These are phyloP conservation scores for Aspergillus olivimuriae DNA, from an alignment of 495 filamentous ascomycete genomes.

Conservation along the genomic window DNA sequence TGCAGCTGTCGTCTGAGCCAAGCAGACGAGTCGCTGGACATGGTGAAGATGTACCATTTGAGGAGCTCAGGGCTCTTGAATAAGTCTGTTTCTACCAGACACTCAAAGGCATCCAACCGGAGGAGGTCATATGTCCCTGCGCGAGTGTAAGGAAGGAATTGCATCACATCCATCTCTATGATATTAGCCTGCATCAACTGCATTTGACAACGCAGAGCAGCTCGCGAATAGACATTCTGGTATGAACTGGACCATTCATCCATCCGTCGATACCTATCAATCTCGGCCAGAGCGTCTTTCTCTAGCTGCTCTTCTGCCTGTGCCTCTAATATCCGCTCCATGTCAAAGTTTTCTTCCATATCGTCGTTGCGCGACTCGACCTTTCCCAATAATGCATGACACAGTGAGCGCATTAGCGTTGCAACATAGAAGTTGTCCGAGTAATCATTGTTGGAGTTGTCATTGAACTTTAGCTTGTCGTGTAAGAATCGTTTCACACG, in stretches of 20 bases:
- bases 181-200: constrained; percentile 66
- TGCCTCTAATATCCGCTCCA: constrained; percentile 44
- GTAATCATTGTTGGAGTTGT: constrained; percentile 80
- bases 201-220: constrained; percentile 73
- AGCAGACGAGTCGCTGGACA: constrained; percentile 74
- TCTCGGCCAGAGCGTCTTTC: constrained; percentile 68
- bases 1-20: constrained; percentile 69
- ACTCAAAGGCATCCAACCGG: constrained; percentile 76
- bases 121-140: constrained; percentile 73
- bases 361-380: constrained; percentile 34
- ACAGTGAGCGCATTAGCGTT: constrained; percentile 70
- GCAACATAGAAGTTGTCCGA: constrained; percentile 87
- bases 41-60: constrained; percentile 60
- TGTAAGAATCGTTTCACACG: constrained; percentile 72
- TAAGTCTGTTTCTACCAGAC: constrained; percentile 71
- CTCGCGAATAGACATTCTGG: constrained; percentile 82
- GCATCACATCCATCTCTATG: constrained; percentile 51
- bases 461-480: constrained; percentile 85
- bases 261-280: constrained; percentile 84
- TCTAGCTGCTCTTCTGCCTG: constrained; percentile 58
- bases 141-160: constrained; percentile 76
- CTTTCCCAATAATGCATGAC: constrained; percentile 63
- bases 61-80: constrained; percentile 56
- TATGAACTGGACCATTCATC: constrained; percentile 91
- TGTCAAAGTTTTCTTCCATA: constrained; percentile 40